These are phyloP conservation scores for Kingdonia uniflora DNA, from an alignment of 164 flowering plant genomes.

Conservation along the genomic window DNA sequence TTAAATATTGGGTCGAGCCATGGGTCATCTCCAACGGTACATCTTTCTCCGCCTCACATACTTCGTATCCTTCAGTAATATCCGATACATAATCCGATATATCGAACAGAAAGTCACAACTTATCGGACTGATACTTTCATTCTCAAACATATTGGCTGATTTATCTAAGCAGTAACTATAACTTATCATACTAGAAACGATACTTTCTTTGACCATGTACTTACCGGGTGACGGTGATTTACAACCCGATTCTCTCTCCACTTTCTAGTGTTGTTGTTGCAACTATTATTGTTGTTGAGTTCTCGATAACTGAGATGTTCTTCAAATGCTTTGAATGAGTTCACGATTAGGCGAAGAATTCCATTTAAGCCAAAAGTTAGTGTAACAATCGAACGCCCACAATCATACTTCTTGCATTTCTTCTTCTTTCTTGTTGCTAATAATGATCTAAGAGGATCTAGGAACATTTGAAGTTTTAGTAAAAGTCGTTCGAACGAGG, in stretches of 20 bases:
- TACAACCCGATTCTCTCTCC: constrained; percentile 13
- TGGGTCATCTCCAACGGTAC: constrained; percentile 1
- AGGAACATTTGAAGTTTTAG: too few species aligned
- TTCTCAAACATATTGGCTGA: too few species aligned
- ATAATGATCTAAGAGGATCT: too few species aligned
- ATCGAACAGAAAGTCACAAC: constrained; percentile 2
- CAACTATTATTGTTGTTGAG: constrained; percentile 18
- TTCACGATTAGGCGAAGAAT: constrained; percentile 63
- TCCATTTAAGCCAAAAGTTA: constrained; percentile 72
- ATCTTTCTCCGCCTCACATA: not conserved
- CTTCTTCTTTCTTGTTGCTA: constrained; percentile 18
- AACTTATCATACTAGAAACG: not conserved
- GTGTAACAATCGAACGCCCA: constrained; percentile 72
- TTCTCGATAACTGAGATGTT: constrained; percentile 33
- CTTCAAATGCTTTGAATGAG: constrained; percentile 77
- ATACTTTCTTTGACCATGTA: not conserved
- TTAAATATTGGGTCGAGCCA: too few species aligned
- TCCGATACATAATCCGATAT: not conserved
- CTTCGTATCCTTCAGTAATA: not conserved
- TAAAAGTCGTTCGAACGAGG: too few species aligned
- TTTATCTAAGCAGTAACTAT: not conserved
- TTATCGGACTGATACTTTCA: constrained; percentile 2
- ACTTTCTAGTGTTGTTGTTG: too few species aligned
- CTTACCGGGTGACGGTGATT: too few species aligned
- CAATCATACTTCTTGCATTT: constrained; percentile 40